These are phyloP conservation scores for Phytophthora litchii DNA, from an alignment of 352 stramenopile species.

Conservation along the genomic window DNA sequence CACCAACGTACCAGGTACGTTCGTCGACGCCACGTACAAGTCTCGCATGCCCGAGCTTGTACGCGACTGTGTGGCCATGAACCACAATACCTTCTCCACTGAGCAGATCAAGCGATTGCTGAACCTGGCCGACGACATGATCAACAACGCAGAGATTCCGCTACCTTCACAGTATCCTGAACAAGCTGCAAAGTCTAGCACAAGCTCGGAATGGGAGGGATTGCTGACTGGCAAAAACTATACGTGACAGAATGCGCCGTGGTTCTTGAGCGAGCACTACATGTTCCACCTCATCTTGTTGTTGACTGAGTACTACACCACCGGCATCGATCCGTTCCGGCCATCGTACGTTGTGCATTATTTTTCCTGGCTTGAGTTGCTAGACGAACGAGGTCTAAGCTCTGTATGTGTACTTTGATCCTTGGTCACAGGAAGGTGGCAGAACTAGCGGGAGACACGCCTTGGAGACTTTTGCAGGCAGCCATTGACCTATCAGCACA, in stretches of 20 bases:
- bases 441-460: conserved; percentile 46
- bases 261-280: conserved; percentile 74
- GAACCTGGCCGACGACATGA: conserved; percentile 46
- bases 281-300: conserved; percentile 67
- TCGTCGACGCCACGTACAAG: conserved; percentile 58
- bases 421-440: neutral
- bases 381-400: too few species aligned
- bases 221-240: conserved; percentile 38
- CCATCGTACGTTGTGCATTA: conserved; percentile 40
- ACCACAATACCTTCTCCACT: conserved; percentile 33
- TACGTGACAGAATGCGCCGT: conserved; percentile 62
- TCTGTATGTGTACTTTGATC: too few species aligned
- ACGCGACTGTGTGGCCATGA: conserved; percentile 49
- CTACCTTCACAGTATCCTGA: conserved; percentile 40
- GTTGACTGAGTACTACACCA: conserved; percentile 57
- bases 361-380: too few species aligned
- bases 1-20: conserved; percentile 46
- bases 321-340: conserved; percentile 60
- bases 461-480: conserved; percentile 56
- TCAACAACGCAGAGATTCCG: conserved; percentile 44
- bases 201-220: conserved; percentile 45
- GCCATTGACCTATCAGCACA: conserved; percentile 35
- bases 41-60: conserved; percentile 58
- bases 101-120: conserved; percentile 39
- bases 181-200: conserved; percentile 8